Evolutionary conservation across 768 basidiomycete genomes (phyloP).

Genomic region (Hygrocybe punicea): DNA sequence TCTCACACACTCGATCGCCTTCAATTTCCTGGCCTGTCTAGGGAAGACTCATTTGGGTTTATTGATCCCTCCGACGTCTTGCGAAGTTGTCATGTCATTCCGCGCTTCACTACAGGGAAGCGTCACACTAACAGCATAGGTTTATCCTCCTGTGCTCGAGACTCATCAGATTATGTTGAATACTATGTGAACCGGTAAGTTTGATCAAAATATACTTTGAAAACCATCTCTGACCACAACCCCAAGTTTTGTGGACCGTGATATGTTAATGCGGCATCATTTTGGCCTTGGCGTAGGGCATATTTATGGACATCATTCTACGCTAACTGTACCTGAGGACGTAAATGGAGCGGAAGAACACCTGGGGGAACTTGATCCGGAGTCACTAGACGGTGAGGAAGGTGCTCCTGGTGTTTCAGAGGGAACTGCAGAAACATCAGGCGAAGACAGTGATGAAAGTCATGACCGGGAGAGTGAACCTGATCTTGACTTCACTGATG

Average conservation of each 20-base stretch:
- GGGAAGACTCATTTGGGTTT: slow-evolving; percentile 33
- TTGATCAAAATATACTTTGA: not conserved
- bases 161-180: slow-evolving; percentile 17
- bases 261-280: slow-evolving; percentile 36
- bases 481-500: too few relatives aligned
- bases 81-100: slow-evolving; percentile 33
- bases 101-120: slow-evolving; percentile 27
- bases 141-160: slow-evolving; percentile 9
- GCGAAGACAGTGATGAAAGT: too few relatives aligned
- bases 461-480: too few relatives aligned
- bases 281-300: slow-evolving; percentile 31
- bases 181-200: slow-evolving; percentile 41
- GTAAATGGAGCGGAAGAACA: too few relatives aligned
- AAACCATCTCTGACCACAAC: not conserved
- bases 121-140: slow-evolving; percentile 15
- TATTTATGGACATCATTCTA: not conserved
- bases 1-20: slow-evolving; percentile 16
- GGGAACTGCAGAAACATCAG: too few relatives aligned
- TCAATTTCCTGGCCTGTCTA: slow-evolving; percentile 21
- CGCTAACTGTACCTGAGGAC: too few relatives aligned
- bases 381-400: too few relatives aligned
- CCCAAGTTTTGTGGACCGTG: slow-evolving; percentile 37
- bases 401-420: too few relatives aligned
- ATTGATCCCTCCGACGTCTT: slow-evolving; percentile 33
- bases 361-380: too few relatives aligned